Conservation (phyloP, 2,329 filamentous ascomycete genomes). For the Claviceps capensis region DNA sequence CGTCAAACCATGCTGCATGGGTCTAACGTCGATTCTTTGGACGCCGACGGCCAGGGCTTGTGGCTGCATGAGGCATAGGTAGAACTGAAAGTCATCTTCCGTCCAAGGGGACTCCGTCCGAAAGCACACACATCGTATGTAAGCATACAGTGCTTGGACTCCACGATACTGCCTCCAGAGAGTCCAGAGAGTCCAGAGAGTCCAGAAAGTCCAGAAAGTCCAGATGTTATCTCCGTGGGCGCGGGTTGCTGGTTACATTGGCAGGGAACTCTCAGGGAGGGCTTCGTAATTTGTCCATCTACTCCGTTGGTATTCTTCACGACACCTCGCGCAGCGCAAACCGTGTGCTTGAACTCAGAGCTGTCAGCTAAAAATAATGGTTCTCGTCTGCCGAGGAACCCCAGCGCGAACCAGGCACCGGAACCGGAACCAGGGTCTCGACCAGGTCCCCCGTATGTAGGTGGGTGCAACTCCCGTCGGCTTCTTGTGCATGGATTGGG, state of each 20-base stretch:
- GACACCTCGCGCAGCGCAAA: background rate
- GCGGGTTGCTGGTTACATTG: background rate
- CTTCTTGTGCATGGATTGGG: conserved; percentile 1
- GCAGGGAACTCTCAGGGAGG: too few species aligned
- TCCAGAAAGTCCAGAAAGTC: too few species aligned
- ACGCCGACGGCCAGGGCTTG: background rate
- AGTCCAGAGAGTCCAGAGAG: too few species aligned
- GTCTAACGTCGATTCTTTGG: background rate
- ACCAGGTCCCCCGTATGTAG: background rate
- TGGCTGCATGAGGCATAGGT: background rate
- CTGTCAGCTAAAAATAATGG: background rate
- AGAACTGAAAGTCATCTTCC: background rate
- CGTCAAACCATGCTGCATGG: background rate
- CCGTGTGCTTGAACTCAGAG: background rate
- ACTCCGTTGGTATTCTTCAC: background rate
- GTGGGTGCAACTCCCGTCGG: conserved; percentile 4
- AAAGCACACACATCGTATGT: background rate
- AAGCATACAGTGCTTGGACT: background rate
- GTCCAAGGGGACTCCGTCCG: background rate
- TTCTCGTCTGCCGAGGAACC: background rate
- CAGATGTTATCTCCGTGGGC: background rate
- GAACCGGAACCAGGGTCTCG: background rate
- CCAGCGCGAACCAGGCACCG: background rate
- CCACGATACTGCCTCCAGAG: background rate
- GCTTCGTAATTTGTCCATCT: background rate